Evolutionary conservation across 257 asterid genomes (phyloP).

Genomic region (Agastache rugosa): DNA sequence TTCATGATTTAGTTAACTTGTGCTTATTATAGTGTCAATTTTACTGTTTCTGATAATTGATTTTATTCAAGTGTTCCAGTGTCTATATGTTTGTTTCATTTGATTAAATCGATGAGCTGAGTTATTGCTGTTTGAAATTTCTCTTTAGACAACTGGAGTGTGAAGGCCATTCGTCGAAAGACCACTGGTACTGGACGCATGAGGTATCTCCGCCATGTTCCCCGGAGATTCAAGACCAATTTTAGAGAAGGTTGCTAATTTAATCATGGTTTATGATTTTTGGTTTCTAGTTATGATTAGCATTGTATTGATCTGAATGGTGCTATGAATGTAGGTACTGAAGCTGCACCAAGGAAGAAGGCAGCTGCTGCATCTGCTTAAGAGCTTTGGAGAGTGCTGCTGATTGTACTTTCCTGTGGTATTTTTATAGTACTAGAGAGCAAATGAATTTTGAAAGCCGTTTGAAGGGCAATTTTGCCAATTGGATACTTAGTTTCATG

Average conservation of each 20-base stretch:
- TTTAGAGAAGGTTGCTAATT: slow-evolving; percentile 65
- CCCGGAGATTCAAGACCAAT: slow-evolving; percentile 78
- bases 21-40: background rate
- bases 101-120: background rate
- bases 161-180: slow-evolving; percentile 75
- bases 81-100: background rate
- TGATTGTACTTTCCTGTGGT: slow-evolving; percentile 39
- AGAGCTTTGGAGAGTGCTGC: slow-evolving; percentile 36
- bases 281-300: background rate
- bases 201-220: slow-evolving; percentile 76
- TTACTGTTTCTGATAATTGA: background rate
- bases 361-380: slow-evolving; percentile 67
- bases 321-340: slow-evolving; percentile 53
- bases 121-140: slow-evolving; percentile 5
- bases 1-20: background rate
- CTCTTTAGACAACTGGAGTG: slow-evolving; percentile 71
- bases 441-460: slow-evolving; percentile 42
- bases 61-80: background rate
- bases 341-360: slow-evolving; percentile 97
- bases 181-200: slow-evolving; percentile 77
- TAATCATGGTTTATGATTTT: background rate
- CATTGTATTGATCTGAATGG: background rate
- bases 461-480: slow-evolving; percentile 38
- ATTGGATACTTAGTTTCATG: slow-evolving; percentile 27
- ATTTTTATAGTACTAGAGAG: slow-evolving; percentile 34